Base-by-base conservation (phyloP, 345 rosid species). In the Acer campestre region DNA sequence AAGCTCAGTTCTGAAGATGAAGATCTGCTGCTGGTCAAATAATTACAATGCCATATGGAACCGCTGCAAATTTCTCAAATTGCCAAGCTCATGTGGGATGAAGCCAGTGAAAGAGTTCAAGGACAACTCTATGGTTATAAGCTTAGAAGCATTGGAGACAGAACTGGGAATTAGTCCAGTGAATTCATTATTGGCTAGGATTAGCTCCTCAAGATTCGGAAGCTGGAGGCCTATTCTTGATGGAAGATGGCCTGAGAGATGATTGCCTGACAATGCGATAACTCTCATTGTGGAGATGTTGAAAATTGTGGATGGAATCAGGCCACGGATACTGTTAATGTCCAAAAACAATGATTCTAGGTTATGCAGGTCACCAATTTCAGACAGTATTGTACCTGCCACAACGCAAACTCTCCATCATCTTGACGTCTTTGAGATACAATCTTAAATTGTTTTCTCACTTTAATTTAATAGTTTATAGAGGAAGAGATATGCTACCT, bases 321-420 rank as follows among this genome's bases (percentile, higher is more conserved):
- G 6, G 17, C 76, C 76, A 35, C 10, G 44, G 18, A 9, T 11
- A 59, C 18, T 7, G 18, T 20, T 22, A 49, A n/a, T 59, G 1
- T 4, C 3, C 12, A 61, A 7, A 18, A 3, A 3, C 46, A 71
- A 71, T 25, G 6, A 9, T 31, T 38, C 14, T 59, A 73, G 20
- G n/a, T 38, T 40, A 16, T 22, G 76, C 11, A 74, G 61, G 7
- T 25, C 22, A 1, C 80, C 59, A 55, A 77, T 17, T 71, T 77
- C 78, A 11, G 7, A 6, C 6, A 74, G 80, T 65, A 80, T 10
- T 76, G 44, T 17, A 63, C 83, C 82, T 70, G 76, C 48, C 9
- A 72, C 25, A 64, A 38, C 1, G 44, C 44, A 40, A 40, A 40
- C 44, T 8, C 44, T 40, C 44, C 44, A 40, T 40, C 44, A 40